These are phyloP conservation scores for Porogramme epimiltina DNA, from an alignment of 1,284 basidiomycete species.

Conservation along the genomic window DNA sequence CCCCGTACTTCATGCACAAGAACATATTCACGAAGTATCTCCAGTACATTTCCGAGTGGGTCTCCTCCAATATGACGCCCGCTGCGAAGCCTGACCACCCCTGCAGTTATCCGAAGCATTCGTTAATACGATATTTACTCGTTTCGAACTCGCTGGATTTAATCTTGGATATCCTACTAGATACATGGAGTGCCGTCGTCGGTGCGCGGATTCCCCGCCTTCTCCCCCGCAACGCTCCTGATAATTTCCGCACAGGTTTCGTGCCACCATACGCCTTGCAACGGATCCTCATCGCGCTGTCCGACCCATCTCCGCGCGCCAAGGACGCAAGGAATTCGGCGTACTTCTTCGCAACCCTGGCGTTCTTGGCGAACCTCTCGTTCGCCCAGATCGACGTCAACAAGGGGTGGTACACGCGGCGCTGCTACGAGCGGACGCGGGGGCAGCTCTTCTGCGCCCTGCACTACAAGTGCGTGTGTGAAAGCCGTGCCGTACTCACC, in stretches of 20 bases:
- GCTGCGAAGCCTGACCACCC: conserved; percentile 1
- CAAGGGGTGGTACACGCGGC: conserved; percentile 63
- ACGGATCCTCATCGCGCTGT: conserved; percentile 53
- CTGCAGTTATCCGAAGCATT: conserved; percentile 51
- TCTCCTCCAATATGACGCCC: background rate
- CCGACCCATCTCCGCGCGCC: conserved; percentile 44
- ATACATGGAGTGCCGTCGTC: conserved; percentile 62
- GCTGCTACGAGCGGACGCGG: conserved; percentile 67
- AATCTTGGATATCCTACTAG: conserved; percentile 55
- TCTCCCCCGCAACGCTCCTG: background rate
- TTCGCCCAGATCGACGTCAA: conserved; percentile 72
- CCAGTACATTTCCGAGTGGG: conserved; percentile 47
- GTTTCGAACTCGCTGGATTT: conserved; percentile 77
- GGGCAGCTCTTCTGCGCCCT: conserved; percentile 71
- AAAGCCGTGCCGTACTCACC: background rate
- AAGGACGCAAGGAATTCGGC: conserved; percentile 56
- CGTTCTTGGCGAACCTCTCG: conserved; percentile 68
- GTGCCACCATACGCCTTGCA: conserved; percentile 64
- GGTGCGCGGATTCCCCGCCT: conserved; percentile 38
- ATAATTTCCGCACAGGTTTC: conserved; percentile 40
- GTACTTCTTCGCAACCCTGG: conserved; percentile 68
- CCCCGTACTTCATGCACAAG: conserved; percentile 70
- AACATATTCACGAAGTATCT: conserved; percentile 69
- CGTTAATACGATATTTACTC: conserved; percentile 64
- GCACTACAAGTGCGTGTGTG: conserved; percentile 55